Percentiles rank a stretch among this genome's conserved stretches.
Evolutionary conservation across 139 green algal genomes (phyloP).

Genomic region (Ettlia oleoabundans): DNA sequence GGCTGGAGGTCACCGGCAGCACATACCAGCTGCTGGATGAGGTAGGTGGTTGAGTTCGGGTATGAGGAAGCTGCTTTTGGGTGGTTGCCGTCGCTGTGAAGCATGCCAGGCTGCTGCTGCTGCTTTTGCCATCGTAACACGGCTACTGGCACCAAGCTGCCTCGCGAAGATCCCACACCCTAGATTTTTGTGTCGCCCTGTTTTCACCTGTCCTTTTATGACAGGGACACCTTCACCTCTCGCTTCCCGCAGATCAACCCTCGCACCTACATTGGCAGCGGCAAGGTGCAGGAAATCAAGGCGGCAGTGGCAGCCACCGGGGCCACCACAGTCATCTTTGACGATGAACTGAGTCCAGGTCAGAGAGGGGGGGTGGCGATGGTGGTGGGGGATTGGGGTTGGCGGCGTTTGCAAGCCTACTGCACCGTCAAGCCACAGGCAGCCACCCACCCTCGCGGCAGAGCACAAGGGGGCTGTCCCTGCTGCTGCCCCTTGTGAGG

Average conservation of each 20-base stretch:
- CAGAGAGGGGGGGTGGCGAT: too few species aligned
- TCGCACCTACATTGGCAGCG: conserved; percentile 90
- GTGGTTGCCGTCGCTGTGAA: neutral
- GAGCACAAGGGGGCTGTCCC: too few species aligned
- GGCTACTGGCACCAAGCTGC: too few species aligned
- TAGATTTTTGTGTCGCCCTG: neutral
- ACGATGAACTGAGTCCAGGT: conserved; percentile 92
- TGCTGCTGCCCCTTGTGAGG: neutral
- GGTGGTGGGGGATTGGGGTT: too few species aligned
- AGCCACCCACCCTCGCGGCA: too few species aligned
- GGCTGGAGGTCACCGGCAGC: conserved; percentile 86
- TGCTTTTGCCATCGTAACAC: neutral
- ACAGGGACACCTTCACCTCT: too few species aligned
- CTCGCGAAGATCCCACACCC: too few species aligned
- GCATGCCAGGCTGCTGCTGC: neutral
- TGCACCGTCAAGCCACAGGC: too few species aligned
- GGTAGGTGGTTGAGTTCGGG: neutral
- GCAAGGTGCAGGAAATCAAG: conserved; percentile 83
- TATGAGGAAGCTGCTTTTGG: too few species aligned
- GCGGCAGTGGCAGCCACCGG: conserved; percentile 44
- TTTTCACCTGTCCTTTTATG: neutral
- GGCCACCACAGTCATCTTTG: conserved; percentile 92
- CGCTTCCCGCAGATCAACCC: conserved; percentile 59
- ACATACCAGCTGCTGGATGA: conserved; percentile 82
- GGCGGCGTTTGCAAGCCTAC: too few species aligned